Evolutionary conservation across 805 yeast genomes (phyloP).

Genomic region (Ogataea nakhonphanomensis): DNA sequence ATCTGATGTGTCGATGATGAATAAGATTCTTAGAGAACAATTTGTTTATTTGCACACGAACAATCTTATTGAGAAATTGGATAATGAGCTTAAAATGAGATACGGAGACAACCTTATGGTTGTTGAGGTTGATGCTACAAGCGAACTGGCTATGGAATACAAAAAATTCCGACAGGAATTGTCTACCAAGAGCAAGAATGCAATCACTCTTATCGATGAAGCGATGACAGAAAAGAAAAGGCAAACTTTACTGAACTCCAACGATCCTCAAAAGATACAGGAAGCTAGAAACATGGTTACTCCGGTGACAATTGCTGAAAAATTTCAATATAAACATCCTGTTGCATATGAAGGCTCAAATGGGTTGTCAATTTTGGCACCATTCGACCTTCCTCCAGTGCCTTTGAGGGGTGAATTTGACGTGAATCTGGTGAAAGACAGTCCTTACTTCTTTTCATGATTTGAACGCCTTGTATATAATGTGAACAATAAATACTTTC

Average conservation of each 20-base stretch:
- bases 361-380: conserved; percentile 51
- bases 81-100: conserved; percentile 76
- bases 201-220: conserved; percentile 68
- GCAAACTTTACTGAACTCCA: conserved; percentile 49
- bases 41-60: conserved; percentile 75
- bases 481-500: neutral
- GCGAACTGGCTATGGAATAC: conserved; percentile 51
- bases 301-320: conserved; percentile 57
- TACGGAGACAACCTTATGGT: conserved; percentile 69
- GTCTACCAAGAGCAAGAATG: conserved; percentile 45
- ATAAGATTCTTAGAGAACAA: conserved; percentile 63
- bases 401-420: conserved; percentile 85
- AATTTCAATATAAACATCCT: conserved; percentile 20
- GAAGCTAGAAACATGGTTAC: conserved; percentile 60
- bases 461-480: conserved; percentile 9
- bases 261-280: conserved; percentile 44
- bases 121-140: conserved; percentile 48
- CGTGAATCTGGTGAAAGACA: conserved; percentile 64
- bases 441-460: conserved; percentile 71
- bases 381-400: conserved; percentile 64
- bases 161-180: conserved; percentile 45
- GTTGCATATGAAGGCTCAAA: conserved; percentile 20
- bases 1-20: conserved; percentile 71
- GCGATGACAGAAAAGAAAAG: conserved; percentile 66
- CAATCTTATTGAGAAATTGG: conserved; percentile 66